phyloP scores from a whole-genome alignment of 805 yeast species.

The Candida peoriensis region DNA sequence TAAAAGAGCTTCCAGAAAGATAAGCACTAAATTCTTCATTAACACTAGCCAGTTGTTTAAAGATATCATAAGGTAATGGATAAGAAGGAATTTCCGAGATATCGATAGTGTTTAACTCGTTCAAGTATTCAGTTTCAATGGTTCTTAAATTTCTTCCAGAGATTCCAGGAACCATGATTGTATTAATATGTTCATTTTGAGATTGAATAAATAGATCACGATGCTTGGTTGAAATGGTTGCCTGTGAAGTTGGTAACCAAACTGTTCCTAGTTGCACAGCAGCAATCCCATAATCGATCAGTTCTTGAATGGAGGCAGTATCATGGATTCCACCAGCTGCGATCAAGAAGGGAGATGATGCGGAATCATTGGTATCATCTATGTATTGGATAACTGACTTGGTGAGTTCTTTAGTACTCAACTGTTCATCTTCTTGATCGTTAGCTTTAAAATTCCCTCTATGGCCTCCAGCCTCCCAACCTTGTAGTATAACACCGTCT shows the following conservation, averaged over 20 bases:
- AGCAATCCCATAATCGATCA: slow-evolving; percentile 38
- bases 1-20: slow-evolving; percentile 16
- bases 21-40: slow-evolving; percentile 9
- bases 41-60: slow-evolving; percentile 14
- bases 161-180: slow-evolving; percentile 23
- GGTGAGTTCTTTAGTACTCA: slow-evolving; percentile 30
- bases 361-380: slow-evolving; percentile 2
- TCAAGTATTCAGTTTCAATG: slow-evolving; percentile 20
- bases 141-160: slow-evolving; percentile 24
- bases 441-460: slow-evolving; percentile 40
- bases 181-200: slow-evolving; percentile 18
- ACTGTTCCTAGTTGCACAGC: slow-evolving; percentile 55
- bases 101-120: slow-evolving; percentile 7
- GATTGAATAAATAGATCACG: background rate
- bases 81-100: slow-evolving; percentile 16
- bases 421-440: slow-evolving; percentile 29
- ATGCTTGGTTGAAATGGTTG: slow-evolving; percentile 12
- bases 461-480: slow-evolving; percentile 65
- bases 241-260: slow-evolving; percentile 29
- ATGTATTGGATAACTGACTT: slow-evolving; percentile 18
- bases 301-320: slow-evolving; percentile 25
- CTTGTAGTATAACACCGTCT: slow-evolving; percentile 51
- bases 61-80: slow-evolving; percentile 23
- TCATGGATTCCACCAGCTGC: slow-evolving; percentile 53
- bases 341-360: slow-evolving; percentile 27